Evolutionary conservation across 2,329 filamentous ascomycete genomes (phyloP).

Genomic region (Pseudocercospora vitis): DNA sequence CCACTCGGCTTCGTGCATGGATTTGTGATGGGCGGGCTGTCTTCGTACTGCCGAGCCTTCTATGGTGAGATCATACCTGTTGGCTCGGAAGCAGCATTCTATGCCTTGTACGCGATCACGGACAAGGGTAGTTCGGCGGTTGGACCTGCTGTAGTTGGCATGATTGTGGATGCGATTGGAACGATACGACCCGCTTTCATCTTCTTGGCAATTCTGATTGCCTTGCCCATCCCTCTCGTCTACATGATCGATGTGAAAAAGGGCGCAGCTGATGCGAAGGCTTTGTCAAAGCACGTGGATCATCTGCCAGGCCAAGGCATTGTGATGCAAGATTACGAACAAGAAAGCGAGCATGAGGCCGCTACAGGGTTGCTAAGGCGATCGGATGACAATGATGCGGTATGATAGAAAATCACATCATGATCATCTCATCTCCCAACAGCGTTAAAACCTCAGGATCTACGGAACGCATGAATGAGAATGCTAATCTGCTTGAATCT

Average conservation of each 20-base stretch:
- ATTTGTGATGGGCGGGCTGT: slow-evolving; percentile 82
- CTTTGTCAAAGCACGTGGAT: slow-evolving; percentile 22
- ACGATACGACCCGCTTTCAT: slow-evolving; percentile 65
- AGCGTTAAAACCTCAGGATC: no score
- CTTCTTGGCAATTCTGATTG: slow-evolving; percentile 77
- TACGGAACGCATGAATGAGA: no score
- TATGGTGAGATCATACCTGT: slow-evolving; percentile 89
- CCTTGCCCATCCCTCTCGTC: slow-evolving; percentile 75
- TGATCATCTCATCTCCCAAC: no score
- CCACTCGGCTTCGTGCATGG: slow-evolving; percentile 83
- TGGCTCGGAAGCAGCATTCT: slow-evolving; percentile 89
- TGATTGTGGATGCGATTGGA: slow-evolving; percentile 69
- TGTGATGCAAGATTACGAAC: slow-evolving; percentile 24
- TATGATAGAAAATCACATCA: neutral
- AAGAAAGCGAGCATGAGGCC: slow-evolving; percentile 8
- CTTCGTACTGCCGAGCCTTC: slow-evolving; percentile 83
- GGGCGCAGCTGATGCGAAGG: slow-evolving; percentile 39
- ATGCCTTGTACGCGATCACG: slow-evolving; percentile 89
- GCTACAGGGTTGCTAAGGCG: slow-evolving; percentile 13
- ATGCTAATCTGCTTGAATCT: no score
- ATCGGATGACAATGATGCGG: neutral
- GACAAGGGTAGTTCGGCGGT: slow-evolving; percentile 92
- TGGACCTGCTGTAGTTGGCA: slow-evolving; percentile 84
- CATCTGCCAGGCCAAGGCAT: slow-evolving; percentile 12
- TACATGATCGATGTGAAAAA: slow-evolving; percentile 74